Evolutionary conservation across 495 filamentous ascomycete species (phyloP), one percentile per base, ranked within the genome.

Genomic region (Terfezia claveryi): DNA sequence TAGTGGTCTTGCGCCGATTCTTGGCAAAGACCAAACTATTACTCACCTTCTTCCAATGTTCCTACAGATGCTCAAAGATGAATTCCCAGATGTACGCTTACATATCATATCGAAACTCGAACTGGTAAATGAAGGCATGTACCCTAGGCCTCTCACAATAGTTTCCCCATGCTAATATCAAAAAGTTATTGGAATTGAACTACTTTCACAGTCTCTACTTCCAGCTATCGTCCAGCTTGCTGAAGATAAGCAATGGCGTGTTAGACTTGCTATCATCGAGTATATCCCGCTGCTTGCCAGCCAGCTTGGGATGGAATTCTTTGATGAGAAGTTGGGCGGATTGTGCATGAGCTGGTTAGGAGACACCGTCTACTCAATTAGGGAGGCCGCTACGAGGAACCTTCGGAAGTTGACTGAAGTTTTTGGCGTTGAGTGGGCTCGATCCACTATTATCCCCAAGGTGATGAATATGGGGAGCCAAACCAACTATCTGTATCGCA

Each of bases 331-430:
- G 69, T 76, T 98, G 46, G 87, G 84, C 61, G 80, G 80, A 54
- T 78, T 98, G 20, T 98, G 91, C 74, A 98, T 98, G 91, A 83
- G 84, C 57, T 98, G 91, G 91, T 76, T 98, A n/a, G 92, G 92
- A 27, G 91, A 98, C 63, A 95, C 91, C 1, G 91, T 98, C 58
- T 98, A 94, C 72, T 94, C 88, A 10, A 98, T 98, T 64, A 80
- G 91, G 57, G 91, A 98, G 68, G 91, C 91, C 23, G 91, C 89
- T 23, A 98, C 91, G 27, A 84, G 87, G 63, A 98, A 98, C 68
- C 70, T 98, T 54, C 93, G 89, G 75, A 95, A 96, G 74, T 76
- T 98, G 38, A 98, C 91, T 11, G 92, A 96, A 68, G 91, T 98
- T 0, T 98, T 98, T 64, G 91, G 91, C 12, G 88, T 96, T 14